Evolutionary conservation across 768 basidiomycete species (phyloP), one percentile per base, ranked within the genome.

Genomic region (Roridomyces roridus): DNA sequence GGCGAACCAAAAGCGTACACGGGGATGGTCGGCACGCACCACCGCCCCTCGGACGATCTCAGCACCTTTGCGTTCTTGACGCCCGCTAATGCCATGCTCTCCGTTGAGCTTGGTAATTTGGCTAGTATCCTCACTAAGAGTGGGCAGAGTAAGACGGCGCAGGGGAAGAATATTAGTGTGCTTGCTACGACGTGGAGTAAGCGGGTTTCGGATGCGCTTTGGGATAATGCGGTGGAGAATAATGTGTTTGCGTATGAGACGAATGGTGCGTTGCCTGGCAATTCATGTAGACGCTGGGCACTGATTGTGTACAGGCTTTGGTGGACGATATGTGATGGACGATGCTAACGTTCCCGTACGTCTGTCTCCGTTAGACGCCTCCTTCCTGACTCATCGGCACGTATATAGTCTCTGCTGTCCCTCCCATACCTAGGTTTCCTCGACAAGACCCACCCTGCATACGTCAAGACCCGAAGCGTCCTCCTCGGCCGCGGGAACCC

Each of bases 281-380:
- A 14, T 48, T 18, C 28, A 25, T 43, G 39, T 15, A 11, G 31
- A 34, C 10, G 18, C 5, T n/a, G 18, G 7, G 7, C n/a, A 10
- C 17, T 24, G 12, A 5, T 5, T 17, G n/a, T 11, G 24, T 54
- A 14, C 57, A 86, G 86, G 89, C 7, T 80, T 88, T 46, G 88
- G 90, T 29, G 81, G 85, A 11, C 75, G 84, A 53, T 90, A 91
- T 69, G 83, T 91, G 21, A 92, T 92, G 91, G 91, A 92, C 62
- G 91, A 92, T 62, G 91, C 91, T 6, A 92, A 92, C 61, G 91
- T 92, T 39, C 91, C 91, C 5, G 89, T 90, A 69, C 64, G 85
- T 68, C 5, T 36, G 4, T 40, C 36, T 35, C 26, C 20, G 23
- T 43, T 57, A n/a, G n/a, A n/a, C n/a, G n/a, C n/a, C n/a, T n/a